phyloP scores from a whole-genome alignment of 306 rosid species.

The Gastrolobium bilobum region DNA sequence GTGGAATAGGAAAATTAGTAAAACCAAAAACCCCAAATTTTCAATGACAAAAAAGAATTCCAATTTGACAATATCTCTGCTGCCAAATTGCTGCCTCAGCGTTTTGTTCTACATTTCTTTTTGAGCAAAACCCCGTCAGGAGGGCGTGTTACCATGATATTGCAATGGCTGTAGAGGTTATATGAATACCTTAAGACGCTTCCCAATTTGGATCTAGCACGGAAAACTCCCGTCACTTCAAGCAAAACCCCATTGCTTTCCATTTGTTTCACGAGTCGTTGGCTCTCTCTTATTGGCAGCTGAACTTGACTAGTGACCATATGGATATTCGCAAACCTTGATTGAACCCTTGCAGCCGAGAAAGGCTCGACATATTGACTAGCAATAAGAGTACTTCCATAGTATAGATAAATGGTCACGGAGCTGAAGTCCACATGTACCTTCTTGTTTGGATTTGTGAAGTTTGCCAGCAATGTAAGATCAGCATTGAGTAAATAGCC shows the following conservation, averaged over 20 bases:
- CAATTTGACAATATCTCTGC: not conserved
- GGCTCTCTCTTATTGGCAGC: conserved; percentile 65
- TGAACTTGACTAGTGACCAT: conserved; percentile 81
- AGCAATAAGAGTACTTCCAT: conserved; percentile 75
- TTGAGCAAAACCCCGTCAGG: conserved; percentile 71
- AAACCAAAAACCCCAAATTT: conserved; percentile 40
- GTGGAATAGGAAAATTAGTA: conserved; percentile 44
- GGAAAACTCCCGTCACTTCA: conserved; percentile 66
- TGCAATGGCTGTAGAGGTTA: conserved; percentile 70
- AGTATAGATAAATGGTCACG: conserved; percentile 65
- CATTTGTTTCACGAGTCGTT: conserved; percentile 67
- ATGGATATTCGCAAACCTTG: conserved; percentile 69
- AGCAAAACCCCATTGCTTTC: conserved; percentile 67
- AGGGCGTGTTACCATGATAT: conserved; percentile 68
- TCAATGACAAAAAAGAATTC: conserved; percentile 47
- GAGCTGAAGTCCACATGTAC: conserved; percentile 81
- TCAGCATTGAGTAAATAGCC: conserved; percentile 93
- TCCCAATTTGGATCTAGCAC: conserved; percentile 80
- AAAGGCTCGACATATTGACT: conserved; percentile 76
- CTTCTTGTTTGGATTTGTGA: conserved; percentile 93
- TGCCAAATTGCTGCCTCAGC: conserved; percentile 40
- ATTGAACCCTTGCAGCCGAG: conserved; percentile 62
- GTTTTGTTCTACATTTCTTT: conserved; percentile 75
- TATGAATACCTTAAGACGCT: conserved; percentile 74
- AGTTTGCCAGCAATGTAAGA: conserved; percentile 77